These are phyloP conservation scores for Russula abietina DNA, from an alignment of 768 basidiomycete species.

Conservation along the genomic window DNA sequence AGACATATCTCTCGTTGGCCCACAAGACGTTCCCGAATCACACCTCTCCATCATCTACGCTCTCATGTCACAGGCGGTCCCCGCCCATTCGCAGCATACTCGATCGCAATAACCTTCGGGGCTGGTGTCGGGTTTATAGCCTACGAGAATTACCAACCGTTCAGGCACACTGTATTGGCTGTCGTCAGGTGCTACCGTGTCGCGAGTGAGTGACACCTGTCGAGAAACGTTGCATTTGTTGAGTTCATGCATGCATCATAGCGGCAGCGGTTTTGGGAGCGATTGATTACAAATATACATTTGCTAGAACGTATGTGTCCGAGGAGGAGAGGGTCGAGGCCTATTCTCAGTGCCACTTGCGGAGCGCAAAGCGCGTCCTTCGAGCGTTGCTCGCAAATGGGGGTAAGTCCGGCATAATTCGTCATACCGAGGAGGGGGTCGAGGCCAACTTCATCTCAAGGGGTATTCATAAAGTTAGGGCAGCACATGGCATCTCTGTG, in stretches of 20 bases:
- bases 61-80: not conserved
- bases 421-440: constrained; percentile 1
- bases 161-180: constrained; percentile 71
- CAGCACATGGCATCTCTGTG: constrained; percentile 77
- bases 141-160: constrained; percentile 66
- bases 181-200: constrained; percentile 73
- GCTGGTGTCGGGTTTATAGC: constrained; percentile 37
- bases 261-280: constrained; percentile 58
- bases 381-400: constrained; percentile 85
- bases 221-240: not conserved
- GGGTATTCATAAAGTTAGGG: constrained; percentile 84
- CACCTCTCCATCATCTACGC: not conserved
- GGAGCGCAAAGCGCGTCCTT: constrained; percentile 75
- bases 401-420: constrained; percentile 41
- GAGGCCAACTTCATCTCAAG: constrained; percentile 32
- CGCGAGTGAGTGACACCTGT: constrained; percentile 45
- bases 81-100: constrained; percentile 17
- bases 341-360: constrained; percentile 72
- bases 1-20: constrained; percentile 8
- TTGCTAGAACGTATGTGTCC: constrained; percentile 46
- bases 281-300: constrained; percentile 68
- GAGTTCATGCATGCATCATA: constrained; percentile 29
- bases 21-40: not conserved
- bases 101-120: constrained; percentile 29
- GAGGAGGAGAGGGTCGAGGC: constrained; percentile 48